Base-by-base conservation (phyloP, 2,329 filamentous ascomycete species). In the Aspergillus transmontanensis region DNA sequence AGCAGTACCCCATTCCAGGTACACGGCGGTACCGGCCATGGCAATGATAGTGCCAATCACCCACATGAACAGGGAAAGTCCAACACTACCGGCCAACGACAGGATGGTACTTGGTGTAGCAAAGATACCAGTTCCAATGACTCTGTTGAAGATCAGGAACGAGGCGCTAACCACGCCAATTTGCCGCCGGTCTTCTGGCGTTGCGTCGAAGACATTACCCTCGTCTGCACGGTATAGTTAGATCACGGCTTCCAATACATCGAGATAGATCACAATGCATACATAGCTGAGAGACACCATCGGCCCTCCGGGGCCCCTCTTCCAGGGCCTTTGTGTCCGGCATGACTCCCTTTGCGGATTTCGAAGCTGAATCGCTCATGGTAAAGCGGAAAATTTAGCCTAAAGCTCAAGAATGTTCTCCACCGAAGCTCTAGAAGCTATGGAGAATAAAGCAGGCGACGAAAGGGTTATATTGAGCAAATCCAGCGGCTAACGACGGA, bases 91-190 rank as follows among this genome's bases (percentile, higher is more conserved):
- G 2, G 78, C 81, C 66, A 80, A 71, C 2, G 72, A 68, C 26
- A 84, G 71, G 57, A 85, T 81, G 4, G 78, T 76, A 43, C 80
- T 78, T 4, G 83, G 82, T 0, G 80, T 83, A 7, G 80, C 81
- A 67, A 83, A 84, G 61, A 84, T 83, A 45, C 82, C 83, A 0
- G 82, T 82, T 14, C 83, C 83, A 59, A 83, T 78, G 43, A 82
- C 78, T 2, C 81, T 78, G 67, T 83, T 83, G 68, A 84, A 81
- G 60, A 83, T 82, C 51, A 84, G 71, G 60, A 82, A 79, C 2
- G 80, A 71, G n/a, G 79, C 79, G 61, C 74, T 79, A 63, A 80
- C 62, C 9, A 79, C 69, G 51, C 79, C 78, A 57, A 81, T 79
- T 60, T 79, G 75, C 21, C 77, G 76, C 48, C 76, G 75, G 60